Evolutionary conservation across 441 rosid genomes (phyloP), one percentile per base, ranked within the genome.

Genomic region (Arabidopsis hybrid): DNA sequence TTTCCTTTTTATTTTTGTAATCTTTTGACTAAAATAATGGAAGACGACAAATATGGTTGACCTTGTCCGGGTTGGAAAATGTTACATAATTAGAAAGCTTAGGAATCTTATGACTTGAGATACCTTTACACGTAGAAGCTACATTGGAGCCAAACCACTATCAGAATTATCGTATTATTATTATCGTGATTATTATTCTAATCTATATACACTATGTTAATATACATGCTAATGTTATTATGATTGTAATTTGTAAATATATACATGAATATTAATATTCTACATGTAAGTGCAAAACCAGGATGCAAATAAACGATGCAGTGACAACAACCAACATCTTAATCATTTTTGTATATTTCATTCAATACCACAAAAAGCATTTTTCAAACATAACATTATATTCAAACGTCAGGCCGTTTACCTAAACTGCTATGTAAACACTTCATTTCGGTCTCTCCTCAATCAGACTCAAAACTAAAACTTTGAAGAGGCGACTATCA

Each of bases 111-210:
- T 45, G 62, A 75, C 79, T 67, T 67, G 55, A 67, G 68, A 40
- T 59, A 74, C 67, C 78, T 21, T 16, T 67, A 74, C 78, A 74
- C 68, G 51, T 60, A 34, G 49, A 73, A 67, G 60, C 42, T 36
- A 21, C 26, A 65, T 62, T 29, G 66, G 35, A 26, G 40, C 67
- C 34, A 31, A 74, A 40, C 35, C 32, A 35, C 43, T 11, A 17
- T 61, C 17, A 11, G 32, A 71, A 38, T 6, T n/a, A 38, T 63
- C 11, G n/a, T 21, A 21, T 21, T 55, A 39, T 68, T 39, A 35
- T 38, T 3, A 12, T 13, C 16, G 29, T 34, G 12, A 6, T 57
- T 18, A 5, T 58, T 18, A 8, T 16, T 43, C 26, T 21, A 21
- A 21, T 21, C 26, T 21, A 21, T 21, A 21, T n/a, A n/a, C n/a